Evolutionary conservation across 441 rosid species (phyloP).

Genomic region (Melastoma candidum): DNA sequence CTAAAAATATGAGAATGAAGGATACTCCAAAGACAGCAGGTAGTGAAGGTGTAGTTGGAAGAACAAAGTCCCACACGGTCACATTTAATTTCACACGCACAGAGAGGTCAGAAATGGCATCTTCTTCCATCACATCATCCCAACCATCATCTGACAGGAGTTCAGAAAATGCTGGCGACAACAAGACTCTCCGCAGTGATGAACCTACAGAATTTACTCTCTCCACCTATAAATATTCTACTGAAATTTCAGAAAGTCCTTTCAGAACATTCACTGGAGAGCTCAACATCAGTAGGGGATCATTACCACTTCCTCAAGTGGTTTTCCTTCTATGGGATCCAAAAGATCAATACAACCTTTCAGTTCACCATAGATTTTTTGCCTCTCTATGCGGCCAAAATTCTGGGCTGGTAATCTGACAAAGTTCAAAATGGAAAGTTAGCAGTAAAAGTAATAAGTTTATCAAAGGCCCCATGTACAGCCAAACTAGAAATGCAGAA

Average conservation of each 20-base stretch:
- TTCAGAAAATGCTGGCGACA: slow-evolving; percentile 80
- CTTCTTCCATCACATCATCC: slow-evolving; percentile 91
- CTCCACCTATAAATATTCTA: slow-evolving; percentile 49
- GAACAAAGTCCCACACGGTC: slow-evolving; percentile 87
- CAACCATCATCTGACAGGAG: slow-evolving; percentile 67
- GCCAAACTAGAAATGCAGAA: slow-evolving; percentile 3
- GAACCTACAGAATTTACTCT: slow-evolving; percentile 68
- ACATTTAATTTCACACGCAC: slow-evolving; percentile 66
- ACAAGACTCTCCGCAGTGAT: slow-evolving; percentile 71
- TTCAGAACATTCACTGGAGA: no score
- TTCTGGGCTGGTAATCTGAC: slow-evolving; percentile 11
- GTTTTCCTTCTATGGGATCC: slow-evolving; percentile 70
- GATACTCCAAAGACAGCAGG: slow-evolving; percentile 96
- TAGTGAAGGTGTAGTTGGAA: slow-evolving; percentile 86
- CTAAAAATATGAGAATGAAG: slow-evolving; percentile 13
- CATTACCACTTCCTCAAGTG: slow-evolving; percentile 68
- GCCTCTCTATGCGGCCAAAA: slow-evolving; percentile 58
- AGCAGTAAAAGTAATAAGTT: no score
- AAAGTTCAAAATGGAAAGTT: background rate
- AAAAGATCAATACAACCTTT: slow-evolving; percentile 56
- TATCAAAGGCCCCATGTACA: background rate
- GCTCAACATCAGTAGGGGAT: slow-evolving; percentile 1
- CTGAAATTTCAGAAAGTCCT: no score
- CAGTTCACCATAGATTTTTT: slow-evolving; percentile 52
- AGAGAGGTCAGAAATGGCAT: slow-evolving; percentile 72